Evolutionary conservation across 345 rosid genomes (phyloP).

Genomic region (Melaleuca alternifolia): DNA sequence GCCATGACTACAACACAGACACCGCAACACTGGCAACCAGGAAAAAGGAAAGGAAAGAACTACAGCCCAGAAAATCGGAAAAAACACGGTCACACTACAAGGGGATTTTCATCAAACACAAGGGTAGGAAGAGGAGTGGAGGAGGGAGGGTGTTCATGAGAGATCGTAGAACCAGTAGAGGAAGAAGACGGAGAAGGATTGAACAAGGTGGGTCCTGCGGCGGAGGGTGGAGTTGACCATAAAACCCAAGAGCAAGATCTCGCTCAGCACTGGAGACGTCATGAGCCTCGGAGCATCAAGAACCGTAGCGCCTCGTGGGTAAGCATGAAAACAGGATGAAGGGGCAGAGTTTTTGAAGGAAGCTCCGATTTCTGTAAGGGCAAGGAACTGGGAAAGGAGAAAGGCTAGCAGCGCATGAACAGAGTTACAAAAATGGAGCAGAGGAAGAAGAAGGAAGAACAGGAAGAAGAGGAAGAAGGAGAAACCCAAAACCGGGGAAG

Average conservation of each 20-base stretch:
- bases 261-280: slow-evolving; percentile 45
- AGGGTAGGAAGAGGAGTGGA: background rate
- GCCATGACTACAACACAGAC: background rate
- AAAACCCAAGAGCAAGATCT: slow-evolving; percentile 24
- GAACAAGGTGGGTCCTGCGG: slow-evolving; percentile 43
- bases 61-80: background rate
- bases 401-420: background rate
- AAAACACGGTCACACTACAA: background rate
- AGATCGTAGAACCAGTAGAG: slow-evolving; percentile 47
- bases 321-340: background rate
- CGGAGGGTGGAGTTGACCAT: slow-evolving; percentile 32
- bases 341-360: background rate
- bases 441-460: background rate
- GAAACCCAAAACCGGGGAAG: background rate
- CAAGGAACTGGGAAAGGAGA: background rate
- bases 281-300: slow-evolving; percentile 1
- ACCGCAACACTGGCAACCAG: background rate
- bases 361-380: background rate
- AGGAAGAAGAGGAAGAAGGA: background rate
- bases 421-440: background rate
- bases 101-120: background rate
- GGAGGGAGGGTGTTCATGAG: slow-evolving; percentile 14
- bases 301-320: background rate
- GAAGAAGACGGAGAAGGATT: slow-evolving; percentile 52
- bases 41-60: background rate